A percentile compares a stretch with the other conserved stretches of the same genome.
Evolutionary conservation across 768 basidiomycete genomes (phyloP).

Genomic region (Punctularia strigosozonata): DNA sequence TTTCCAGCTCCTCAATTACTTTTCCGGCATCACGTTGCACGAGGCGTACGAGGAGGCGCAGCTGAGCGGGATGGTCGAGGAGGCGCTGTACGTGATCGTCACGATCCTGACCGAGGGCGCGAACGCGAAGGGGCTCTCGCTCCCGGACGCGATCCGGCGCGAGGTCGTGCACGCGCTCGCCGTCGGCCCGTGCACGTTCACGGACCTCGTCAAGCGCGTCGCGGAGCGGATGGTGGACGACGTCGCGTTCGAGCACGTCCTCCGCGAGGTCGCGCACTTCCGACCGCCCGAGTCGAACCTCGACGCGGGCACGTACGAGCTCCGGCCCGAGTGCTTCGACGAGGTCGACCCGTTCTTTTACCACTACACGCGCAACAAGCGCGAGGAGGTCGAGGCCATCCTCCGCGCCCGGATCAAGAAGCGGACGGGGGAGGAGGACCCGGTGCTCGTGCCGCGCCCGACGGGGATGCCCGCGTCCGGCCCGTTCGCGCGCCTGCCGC

Average conservation of each 20-base stretch:
- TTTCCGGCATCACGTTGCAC: slow-evolving; percentile 52
- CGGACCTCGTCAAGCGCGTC: slow-evolving; percentile 83
- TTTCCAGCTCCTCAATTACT: slow-evolving; percentile 73
- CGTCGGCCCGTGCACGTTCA: slow-evolving; percentile 78
- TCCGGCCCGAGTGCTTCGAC: slow-evolving; percentile 70
- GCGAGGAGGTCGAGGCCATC: slow-evolving; percentile 80
- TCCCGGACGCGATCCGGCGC: slow-evolving; percentile 54
- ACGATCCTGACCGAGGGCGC: slow-evolving; percentile 76
- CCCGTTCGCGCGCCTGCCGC: slow-evolving; percentile 56
- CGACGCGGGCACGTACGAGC: slow-evolving; percentile 80
- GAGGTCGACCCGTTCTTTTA: slow-evolving; percentile 95
- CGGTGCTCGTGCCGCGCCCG: slow-evolving; percentile 64
- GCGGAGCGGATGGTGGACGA: slow-evolving; percentile 86
- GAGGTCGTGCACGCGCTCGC: slow-evolving; percentile 90
- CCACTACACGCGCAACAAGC: slow-evolving; percentile 88
- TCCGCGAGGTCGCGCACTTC: slow-evolving; percentile 74
- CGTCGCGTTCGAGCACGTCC: slow-evolving; percentile 65
- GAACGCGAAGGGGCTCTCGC: slow-evolving; percentile 56
- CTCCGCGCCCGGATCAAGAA: slow-evolving; percentile 58
- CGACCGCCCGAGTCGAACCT: slow-evolving; percentile 64
- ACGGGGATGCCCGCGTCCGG: slow-evolving; percentile 52
- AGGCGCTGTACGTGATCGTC: slow-evolving; percentile 80
- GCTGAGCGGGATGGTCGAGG: slow-evolving; percentile 80
- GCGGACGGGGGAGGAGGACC: slow-evolving; percentile 44
- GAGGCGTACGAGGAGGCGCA: slow-evolving; percentile 58